Evolutionary conservation across 441 rosid genomes (phyloP).

Genomic region (Iberis amara): DNA sequence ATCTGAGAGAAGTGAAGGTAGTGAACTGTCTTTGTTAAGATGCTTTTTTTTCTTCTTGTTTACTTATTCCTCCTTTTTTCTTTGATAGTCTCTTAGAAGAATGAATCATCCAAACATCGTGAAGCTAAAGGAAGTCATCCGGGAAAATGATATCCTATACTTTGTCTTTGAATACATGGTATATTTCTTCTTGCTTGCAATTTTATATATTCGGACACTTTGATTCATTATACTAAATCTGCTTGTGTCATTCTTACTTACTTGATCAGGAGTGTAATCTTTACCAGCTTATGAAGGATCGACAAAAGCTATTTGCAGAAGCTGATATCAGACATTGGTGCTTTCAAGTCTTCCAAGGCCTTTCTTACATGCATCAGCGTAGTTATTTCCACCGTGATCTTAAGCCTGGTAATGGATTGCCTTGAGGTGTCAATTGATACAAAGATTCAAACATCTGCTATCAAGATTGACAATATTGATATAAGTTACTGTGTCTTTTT

Average conservation of each 20-base stretch:
- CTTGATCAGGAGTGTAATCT: constrained; percentile 67
- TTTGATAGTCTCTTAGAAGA: constrained; percentile 62
- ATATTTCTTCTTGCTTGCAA: constrained; percentile 13
- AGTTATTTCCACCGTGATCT: constrained; percentile 96
- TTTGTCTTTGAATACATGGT: constrained; percentile 92
- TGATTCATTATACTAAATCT: not conserved
- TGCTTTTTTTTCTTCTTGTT: not conserved
- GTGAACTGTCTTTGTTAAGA: not conserved
- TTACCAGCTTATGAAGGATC: constrained; percentile 81
- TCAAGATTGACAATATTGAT: not conserved
- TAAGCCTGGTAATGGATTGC: constrained; percentile 65
- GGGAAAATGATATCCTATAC: constrained; percentile 70
- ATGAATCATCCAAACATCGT: constrained; percentile 87
- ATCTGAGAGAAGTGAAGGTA: constrained; percentile 95
- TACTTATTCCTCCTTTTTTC: constrained; percentile 8
- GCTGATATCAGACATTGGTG: constrained; percentile 79
- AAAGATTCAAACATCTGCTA: not conserved
- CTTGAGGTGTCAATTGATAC: constrained; percentile 3
- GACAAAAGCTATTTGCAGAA: constrained; percentile 65
- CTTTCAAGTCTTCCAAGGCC: constrained; percentile 91
- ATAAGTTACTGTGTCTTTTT: not conserved
- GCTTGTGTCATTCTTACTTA: constrained; percentile 6
- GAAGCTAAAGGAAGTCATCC: constrained; percentile 83
- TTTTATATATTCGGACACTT: not conserved
- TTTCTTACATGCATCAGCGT: constrained; percentile 80